Evolutionary conservation across 306 rosid genomes (phyloP), one percentile per base, ranked within the genome.

Genomic region (Trifolium pratense): DNA sequence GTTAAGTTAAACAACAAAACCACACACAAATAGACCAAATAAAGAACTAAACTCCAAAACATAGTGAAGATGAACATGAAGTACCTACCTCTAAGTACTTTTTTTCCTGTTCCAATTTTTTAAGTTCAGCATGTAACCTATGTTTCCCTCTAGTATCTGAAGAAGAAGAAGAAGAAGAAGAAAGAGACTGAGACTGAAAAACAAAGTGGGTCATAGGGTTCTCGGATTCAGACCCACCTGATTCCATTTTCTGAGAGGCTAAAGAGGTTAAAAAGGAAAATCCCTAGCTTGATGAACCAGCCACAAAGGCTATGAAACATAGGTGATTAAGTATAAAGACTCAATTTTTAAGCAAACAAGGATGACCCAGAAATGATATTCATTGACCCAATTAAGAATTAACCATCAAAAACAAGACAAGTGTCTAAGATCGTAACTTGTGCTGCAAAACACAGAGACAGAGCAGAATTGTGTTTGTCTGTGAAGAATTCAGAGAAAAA

Each of bases 81-180:
- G 32, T 23, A 56, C 1, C 51, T 37, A 56, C 99, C 97, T 91
- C 97, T 69, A 95, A 83, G 83, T 86, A 87, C 80, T 93, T 91
- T 62, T 93, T 75, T 86, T 95, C 97, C 66, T 88, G 97, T 84
- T 91, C 97, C 68, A 95, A 86, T 78, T 97, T 83, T 71, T 95
- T 91, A 70, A 91, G 53, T 78, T 95, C 97, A 5, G 97, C 99
- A 64, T 79, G 93, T 77, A 95, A 75, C 85, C 97, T 86, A 72
- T 95, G 99, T 78, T 88, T 95, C 74, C 99, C 99, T 83, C 96
- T 87, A 1, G 97, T 87, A 68, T 95, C 97, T 18, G 88, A 63
- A 26, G 87, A 66, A 39, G n/a, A n/a, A n/a, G 34, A 31, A 3
- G 34, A 31, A 3, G 5, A 4, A 3, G 9, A 7, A 6, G 69